Percentiles rank a stretch among this genome's conserved stretches.
Evolutionary conservation across 805 yeast species (phyloP).

Genomic region (Hanseniaspora jakobsenii): DNA sequence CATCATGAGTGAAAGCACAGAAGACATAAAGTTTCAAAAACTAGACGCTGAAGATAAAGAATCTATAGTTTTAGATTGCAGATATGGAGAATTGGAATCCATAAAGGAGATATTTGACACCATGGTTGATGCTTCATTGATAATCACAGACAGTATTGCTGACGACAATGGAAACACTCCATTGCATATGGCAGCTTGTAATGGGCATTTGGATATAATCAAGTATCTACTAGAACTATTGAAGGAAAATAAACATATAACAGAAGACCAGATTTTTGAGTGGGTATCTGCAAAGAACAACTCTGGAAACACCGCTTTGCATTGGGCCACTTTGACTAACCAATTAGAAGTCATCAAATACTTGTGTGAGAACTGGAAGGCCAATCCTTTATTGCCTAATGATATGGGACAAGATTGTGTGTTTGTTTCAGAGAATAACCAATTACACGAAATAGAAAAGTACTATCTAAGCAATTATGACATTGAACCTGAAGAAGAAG

Average conservation of each 20-base stretch:
- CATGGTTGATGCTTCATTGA: constrained; percentile 36
- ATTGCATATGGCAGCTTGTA: constrained; percentile 90
- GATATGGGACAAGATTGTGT: constrained; percentile 67
- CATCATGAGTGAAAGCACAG: not conserved
- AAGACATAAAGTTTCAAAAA: constrained; percentile 20
- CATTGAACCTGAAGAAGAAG: constrained; percentile 50
- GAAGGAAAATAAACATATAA: constrained; percentile 24
- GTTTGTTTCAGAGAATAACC: constrained; percentile 76
- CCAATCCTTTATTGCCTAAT: constrained; percentile 74
- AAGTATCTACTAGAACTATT: constrained; percentile 43
- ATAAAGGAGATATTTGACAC: constrained; percentile 55
- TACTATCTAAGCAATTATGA: constrained; percentile 65
- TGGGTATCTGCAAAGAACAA: constrained; percentile 49
- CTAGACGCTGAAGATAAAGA: constrained; percentile 67
- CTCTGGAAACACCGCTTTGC: constrained; percentile 86
- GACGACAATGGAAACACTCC: constrained; percentile 44
- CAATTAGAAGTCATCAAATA: constrained; percentile 57
- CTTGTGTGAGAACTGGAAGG: constrained; percentile 60
- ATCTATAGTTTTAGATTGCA: constrained; percentile 66
- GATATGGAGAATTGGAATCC: constrained; percentile 76
- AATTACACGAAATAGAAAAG: constrained; percentile 62
- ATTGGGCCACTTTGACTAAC: constrained; percentile 92
- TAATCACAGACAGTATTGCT: constrained; percentile 19
- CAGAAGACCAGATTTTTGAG: constrained; percentile 31
- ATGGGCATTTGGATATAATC: constrained; percentile 69